Base-by-base conservation (phyloP, 441 rosid species). In the Pelargonium hybrid region DNA sequence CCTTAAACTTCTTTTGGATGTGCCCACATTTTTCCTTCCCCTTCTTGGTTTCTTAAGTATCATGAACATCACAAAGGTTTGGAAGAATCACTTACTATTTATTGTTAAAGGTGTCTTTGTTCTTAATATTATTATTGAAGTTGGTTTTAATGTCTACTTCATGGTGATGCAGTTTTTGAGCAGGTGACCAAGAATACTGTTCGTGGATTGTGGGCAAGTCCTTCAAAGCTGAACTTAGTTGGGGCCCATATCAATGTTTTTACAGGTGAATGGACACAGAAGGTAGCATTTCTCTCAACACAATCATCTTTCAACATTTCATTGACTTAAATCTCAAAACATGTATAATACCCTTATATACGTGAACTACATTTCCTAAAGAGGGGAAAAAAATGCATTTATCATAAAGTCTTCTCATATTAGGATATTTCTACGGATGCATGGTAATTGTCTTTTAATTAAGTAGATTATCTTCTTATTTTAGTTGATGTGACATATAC, bases 261-360 rank as follows among this genome's bases (percentile, higher is more conserved):
- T 82, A 92, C 99, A 65, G 98, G 99, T 80, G 99, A 92, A 90
- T 94, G 99, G 99, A 94, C 99, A 50, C 99, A 94, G 63, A 92
- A 92, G 98, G 99, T 92, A 85, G 71, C 67, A 68, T 69, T 77
- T 48, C 47, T 26, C 50, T 66, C 11, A 61, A 69, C 43, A 25
- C 57, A 45, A 64, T 62, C 21, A 50, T 57, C 63, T 57, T 57
- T 0, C 21, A 20, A 9, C 26, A 18, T 45, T 56, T 56, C 9
- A 7, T 57, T 57, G 63, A 8, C 7, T 8, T 57, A 57, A 8
- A 5, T 57, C 63, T 57, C 63, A 5, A 57, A 57, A 20, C 31
- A 57, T 7, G 21, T 21, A 10, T 57, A 1, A 8, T 52, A 13
- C 18, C 17, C 14, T 50, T 11, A 50, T 56, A 18, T 9, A 17